phyloP scores from a whole-genome alignment of 768 basidiomycete species.

The Tylopilus sp. region DNA sequence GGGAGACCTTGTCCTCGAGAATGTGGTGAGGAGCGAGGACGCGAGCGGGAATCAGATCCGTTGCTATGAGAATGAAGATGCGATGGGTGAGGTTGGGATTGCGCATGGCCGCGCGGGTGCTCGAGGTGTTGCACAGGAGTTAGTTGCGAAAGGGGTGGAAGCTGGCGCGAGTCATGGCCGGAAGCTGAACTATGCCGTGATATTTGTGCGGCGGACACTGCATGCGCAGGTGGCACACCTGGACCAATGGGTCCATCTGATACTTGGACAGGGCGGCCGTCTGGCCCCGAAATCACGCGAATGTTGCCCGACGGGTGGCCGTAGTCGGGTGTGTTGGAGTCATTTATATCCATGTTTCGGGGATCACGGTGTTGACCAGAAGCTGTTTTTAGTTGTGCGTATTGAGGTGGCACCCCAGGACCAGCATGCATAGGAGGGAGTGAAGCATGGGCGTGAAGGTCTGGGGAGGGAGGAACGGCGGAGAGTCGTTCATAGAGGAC shows the following conservation, averaged over 20 bases:
- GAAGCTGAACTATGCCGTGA: constrained; percentile 42
- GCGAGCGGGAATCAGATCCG: constrained; percentile 43
- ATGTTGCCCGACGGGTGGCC: constrained; percentile 45
- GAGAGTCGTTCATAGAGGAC: constrained; percentile 79
- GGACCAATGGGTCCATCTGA: constrained; percentile 50
- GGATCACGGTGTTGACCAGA: constrained; percentile 32
- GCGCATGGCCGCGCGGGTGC: constrained; percentile 31
- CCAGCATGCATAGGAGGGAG: constrained; percentile 33
- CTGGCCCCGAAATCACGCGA: constrained; percentile 43
- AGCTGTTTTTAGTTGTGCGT: constrained; percentile 19
- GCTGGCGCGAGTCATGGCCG: constrained; percentile 46
- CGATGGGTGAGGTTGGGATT: constrained; percentile 38
- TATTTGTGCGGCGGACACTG: constrained; percentile 36
- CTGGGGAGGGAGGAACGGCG: constrained; percentile 54
- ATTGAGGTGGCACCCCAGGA: constrained; percentile 37
- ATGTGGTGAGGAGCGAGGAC: constrained; percentile 50
- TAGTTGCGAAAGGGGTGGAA: constrained; percentile 46
- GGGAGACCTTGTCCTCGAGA: constrained; percentile 42
- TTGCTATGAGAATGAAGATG: constrained; percentile 40
- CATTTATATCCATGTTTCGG: constrained; percentile 44
- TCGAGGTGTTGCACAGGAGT: constrained; percentile 42
- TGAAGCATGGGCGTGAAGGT: constrained; percentile 38
- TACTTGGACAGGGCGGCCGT: constrained; percentile 46
- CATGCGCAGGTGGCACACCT: constrained; percentile 36
- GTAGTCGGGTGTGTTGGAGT: constrained; percentile 50